Evolutionary conservation across 768 basidiomycete genomes (phyloP), one percentile per base, ranked within the genome.

Genomic region (Pulveroboletus sp.): DNA sequence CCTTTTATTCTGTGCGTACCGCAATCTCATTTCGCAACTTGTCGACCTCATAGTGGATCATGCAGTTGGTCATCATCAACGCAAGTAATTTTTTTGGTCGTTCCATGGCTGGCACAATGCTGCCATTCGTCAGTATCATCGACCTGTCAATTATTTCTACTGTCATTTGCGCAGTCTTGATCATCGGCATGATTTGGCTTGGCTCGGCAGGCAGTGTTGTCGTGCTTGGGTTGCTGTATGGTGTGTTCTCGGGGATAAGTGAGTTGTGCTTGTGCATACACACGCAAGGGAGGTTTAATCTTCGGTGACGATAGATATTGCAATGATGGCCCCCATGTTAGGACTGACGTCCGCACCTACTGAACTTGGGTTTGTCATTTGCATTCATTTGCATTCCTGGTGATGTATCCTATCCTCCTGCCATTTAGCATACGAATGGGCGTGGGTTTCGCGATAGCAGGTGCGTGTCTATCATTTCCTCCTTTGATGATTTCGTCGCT

Each of bases 31-130:
- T 41, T 14, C 39, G 14, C 36, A 6, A 23, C 4, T 6, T 4
- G 24, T 14, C 12, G 13, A 13, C 14, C 41, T 62, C 42, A 53
- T 32, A 8, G 27, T 5, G 13, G 2, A 43, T 33, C 3, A 40
- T 44, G 12, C 42, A 82, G 75, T 60, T 84, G 20, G 71, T 77
- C 7, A 76, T 85, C 21, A 52, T 82, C 23, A 82, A 83, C 56
- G 78, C 61, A 2, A 68, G 73, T 1, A 75, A 71, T 46, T 65
- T 79, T 29, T 49, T 78, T 31, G 80, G 77, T 11, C 75, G 83
- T 17, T 65, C 72, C 1, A 32, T 75, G 13, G 75, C 77, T 0
- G 70, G 69, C 16, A 43, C 70, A 16, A 47, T 79, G 33, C 68
- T 69, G 11, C 65, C 61, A 34, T 67, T 61, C 39, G 44, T 74